A percentile compares a stretch with the other conserved stretches of the same genome.
These are phyloP conservation scores for Cordyceps tenuipes DNA, from an alignment of 2,329 filamentous ascomycete species.

Conservation along the genomic window DNA sequence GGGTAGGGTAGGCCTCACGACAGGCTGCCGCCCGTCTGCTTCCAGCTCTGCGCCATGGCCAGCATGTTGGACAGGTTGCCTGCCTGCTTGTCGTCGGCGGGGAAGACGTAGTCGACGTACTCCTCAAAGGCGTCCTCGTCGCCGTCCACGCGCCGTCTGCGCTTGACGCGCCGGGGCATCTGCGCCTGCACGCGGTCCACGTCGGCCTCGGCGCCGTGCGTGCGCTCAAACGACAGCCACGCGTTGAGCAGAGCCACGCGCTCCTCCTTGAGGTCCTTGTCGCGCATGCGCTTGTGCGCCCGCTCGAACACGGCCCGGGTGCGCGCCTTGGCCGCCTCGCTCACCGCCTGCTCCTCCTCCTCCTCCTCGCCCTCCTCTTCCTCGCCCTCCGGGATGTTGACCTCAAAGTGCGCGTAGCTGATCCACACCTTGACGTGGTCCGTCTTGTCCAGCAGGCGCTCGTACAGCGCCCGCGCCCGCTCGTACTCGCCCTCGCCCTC, in stretches of 20 bases:
- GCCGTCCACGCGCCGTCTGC: conserved; percentile 82
- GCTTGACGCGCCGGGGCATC: conserved; percentile 91
- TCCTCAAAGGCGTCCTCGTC: conserved; percentile 78
- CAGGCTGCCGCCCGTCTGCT: conserved; percentile 47
- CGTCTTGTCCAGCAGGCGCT: conserved; percentile 87
- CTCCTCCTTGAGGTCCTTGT: conserved; percentile 86
- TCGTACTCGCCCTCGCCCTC: conserved; percentile 92
- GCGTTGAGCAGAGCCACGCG: conserved; percentile 84
- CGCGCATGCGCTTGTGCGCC: conserved; percentile 79
- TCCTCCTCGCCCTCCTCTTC: conserved; percentile 46
- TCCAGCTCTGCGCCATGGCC: conserved; percentile 83
- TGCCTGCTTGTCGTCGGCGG: conserved; percentile 81
- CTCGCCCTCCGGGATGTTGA: conserved; percentile 76
- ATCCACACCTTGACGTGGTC: conserved; percentile 99
- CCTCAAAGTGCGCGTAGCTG: conserved; percentile 96
- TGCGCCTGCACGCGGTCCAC: conserved; percentile 78
- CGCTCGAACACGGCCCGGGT: conserved; percentile 79
- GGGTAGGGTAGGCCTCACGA: too few species aligned
- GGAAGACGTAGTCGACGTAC: conserved; percentile 96
- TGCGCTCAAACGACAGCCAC: conserved; percentile 87
- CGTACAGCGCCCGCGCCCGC: conserved; percentile 72
- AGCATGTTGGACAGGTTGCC: conserved; percentile 77
- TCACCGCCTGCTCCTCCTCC: conserved; percentile 57
- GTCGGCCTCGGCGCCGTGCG: conserved; percentile 68
- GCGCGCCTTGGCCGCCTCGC: conserved; percentile 73